These are phyloP conservation scores for Mucor lusitanicus DNA, from an alignment of 371 early-diverging fungal species.

Conservation along the genomic window DNA sequence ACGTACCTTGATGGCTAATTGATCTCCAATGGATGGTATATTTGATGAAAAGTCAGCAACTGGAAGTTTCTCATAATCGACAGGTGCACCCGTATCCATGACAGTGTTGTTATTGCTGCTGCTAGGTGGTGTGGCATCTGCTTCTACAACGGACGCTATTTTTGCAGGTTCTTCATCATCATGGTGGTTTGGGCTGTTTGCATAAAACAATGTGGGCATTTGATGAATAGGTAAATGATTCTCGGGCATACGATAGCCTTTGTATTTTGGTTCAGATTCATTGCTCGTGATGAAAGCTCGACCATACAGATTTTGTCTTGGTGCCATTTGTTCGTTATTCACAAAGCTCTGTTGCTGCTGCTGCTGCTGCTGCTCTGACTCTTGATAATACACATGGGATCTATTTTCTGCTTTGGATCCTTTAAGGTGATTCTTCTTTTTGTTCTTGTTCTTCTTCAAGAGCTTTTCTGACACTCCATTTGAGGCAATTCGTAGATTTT, in stretches of 20 bases:
- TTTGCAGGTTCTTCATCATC: neutral
- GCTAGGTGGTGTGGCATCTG: too few species aligned
- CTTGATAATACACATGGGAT: neutral
- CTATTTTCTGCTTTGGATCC: neutral
- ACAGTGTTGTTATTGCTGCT: too few species aligned
- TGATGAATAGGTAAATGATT: constrained; percentile 17
- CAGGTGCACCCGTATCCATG: neutral
- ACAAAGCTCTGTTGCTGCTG: neutral
- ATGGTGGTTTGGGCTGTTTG: neutral
- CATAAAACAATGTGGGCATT: constrained; percentile 22
- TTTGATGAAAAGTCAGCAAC: constrained; percentile 9
- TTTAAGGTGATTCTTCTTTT: constrained; percentile 20
- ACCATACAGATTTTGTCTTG: constrained; percentile 6
- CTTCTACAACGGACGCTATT: neutral
- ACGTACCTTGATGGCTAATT: constrained; percentile 28
- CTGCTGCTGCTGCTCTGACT: neutral
- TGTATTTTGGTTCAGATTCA: constrained; percentile 10
- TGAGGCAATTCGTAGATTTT: neutral
- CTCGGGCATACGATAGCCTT: neutral
- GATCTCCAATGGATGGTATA: constrained; percentile 9
- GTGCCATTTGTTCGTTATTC: neutral
- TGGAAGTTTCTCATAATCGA: constrained; percentile 19
- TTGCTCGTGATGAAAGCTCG: constrained; percentile 21
- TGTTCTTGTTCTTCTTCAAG: constrained; percentile 22
- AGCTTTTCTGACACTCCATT: neutral